phyloP scores from a whole-genome alignment of 1,284 basidiomycete species.

The Naganishia liquefaciens region DNA sequence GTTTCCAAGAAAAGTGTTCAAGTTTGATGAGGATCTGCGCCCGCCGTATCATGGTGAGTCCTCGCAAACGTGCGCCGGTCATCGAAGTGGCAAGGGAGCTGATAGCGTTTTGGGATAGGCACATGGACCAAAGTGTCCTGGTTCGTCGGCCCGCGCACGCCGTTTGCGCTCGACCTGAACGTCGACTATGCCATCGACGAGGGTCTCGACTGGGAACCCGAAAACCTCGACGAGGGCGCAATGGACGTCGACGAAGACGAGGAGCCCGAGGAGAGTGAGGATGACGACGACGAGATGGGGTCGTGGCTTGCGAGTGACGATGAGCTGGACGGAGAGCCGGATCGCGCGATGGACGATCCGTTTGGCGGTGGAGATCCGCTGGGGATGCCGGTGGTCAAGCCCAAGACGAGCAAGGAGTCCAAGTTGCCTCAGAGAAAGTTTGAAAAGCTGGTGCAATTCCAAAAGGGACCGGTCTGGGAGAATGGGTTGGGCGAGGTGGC shows the following conservation, averaged over 20 bases:
- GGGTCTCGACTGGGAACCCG: conserved; percentile 53
- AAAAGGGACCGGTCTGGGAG: conserved; percentile 52
- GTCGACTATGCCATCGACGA: conserved; percentile 54
- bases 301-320: conserved; percentile 45
- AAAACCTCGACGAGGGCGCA: conserved; percentile 44
- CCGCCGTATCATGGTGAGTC: conserved; percentile 50
- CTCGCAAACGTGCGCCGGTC: too few species aligned
- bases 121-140: conserved; percentile 51
- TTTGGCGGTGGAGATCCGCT: conserved; percentile 4
- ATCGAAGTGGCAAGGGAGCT: neutral
- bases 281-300: conserved; percentile 43
- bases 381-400: conserved; percentile 28
- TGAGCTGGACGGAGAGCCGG: conserved; percentile 31
- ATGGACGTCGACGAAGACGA: conserved; percentile 43
- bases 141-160: conserved; percentile 51
- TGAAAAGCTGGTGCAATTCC: conserved; percentile 49
- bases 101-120: conserved; percentile 34
- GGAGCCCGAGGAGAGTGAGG: conserved; percentile 41
- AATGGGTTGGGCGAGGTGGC: conserved; percentile 40
- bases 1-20: conserved; percentile 52
- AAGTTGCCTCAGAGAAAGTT: conserved; percentile 44
- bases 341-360: conserved; percentile 12
- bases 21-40: conserved; percentile 50
- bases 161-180: conserved; percentile 50
- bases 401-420: conserved; percentile 37